Percentiles rank a stretch among this genome's conserved stretches.
Conservation (phyloP, 331 rosid species). For the Quercus lobata region DNA sequence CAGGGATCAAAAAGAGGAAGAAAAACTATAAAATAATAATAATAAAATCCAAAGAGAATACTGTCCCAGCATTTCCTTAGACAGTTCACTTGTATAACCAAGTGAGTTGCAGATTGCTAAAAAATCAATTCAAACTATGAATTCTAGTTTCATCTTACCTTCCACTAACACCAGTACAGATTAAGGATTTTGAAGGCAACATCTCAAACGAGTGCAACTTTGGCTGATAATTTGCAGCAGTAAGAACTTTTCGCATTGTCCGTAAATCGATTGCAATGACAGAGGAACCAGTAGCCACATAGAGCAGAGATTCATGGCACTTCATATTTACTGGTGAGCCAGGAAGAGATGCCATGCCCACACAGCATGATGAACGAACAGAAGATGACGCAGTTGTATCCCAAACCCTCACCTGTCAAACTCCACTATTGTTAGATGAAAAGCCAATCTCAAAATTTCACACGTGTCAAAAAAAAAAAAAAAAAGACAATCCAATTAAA, state of each 20-base stretch:
- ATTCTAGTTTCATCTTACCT: slow-evolving; percentile 37
- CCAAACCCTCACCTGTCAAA: slow-evolving; percentile 78
- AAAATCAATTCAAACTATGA: neutral
- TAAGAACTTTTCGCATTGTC: slow-evolving; percentile 69
- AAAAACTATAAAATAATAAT: too few species aligned
- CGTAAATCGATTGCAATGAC: slow-evolving; percentile 72
- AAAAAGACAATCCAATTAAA: neutral
- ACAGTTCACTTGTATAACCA: neutral
- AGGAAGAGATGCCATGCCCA: slow-evolving; percentile 63
- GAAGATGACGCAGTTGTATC: slow-evolving; percentile 56
- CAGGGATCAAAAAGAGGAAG: too few species aligned
- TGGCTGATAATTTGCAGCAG: slow-evolving; percentile 43
- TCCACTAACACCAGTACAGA: slow-evolving; percentile 66
- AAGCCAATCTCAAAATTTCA: neutral
- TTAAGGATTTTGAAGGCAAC: slow-evolving; percentile 58
- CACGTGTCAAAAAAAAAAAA: neutral
- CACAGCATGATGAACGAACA: slow-evolving; percentile 63
- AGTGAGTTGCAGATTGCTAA: too few species aligned
- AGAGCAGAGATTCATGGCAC: slow-evolving; percentile 74
- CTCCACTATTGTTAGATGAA: slow-evolving; percentile 16
- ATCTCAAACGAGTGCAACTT: slow-evolving; percentile 59
- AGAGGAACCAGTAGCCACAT: slow-evolving; percentile 66
- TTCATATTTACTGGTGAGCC: slow-evolving; percentile 58
- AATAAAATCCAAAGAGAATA: too few species aligned
- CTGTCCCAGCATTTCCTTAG: neutral